phyloP scores from a whole-genome alignment of 73 alveolate genomes.

The Stentor roeselii region DNA sequence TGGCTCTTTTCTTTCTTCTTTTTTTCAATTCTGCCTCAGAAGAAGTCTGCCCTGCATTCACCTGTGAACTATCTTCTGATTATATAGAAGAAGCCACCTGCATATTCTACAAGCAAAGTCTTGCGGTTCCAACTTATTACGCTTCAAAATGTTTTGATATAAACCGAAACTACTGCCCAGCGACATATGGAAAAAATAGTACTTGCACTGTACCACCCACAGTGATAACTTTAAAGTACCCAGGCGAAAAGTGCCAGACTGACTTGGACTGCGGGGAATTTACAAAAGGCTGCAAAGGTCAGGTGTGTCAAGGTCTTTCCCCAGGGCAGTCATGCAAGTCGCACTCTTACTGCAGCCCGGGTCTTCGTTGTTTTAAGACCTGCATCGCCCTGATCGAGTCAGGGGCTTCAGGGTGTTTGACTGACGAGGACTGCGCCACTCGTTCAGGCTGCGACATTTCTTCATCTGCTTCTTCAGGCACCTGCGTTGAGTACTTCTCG shows the following conservation, averaged over 20 bases:
- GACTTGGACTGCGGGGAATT: neutral
- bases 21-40: neutral
- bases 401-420: neutral
- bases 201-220: neutral
- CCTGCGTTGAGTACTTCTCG: neutral
- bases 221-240: neutral
- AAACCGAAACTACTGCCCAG: neutral
- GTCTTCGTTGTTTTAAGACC: slow-evolving; percentile 9
- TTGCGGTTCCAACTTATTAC: neutral
- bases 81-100: neutral
- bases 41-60: neutral
- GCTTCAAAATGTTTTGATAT: neutral
- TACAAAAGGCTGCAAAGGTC: neutral
- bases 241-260: slow-evolving; percentile 17
- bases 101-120: neutral
- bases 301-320: neutral
- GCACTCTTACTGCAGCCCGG: slow-evolving; percentile 3
- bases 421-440: slow-evolving; percentile 1
- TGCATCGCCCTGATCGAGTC: neutral
- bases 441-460: neutral
- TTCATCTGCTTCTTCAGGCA: neutral
- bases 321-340: neutral
- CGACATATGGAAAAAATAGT: neutral
- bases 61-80: neutral
- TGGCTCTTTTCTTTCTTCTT: neutral